Evolutionary conservation across 2,329 filamentous ascomycete genomes (phyloP).

Genomic region (Coniochaeta sp.): DNA sequence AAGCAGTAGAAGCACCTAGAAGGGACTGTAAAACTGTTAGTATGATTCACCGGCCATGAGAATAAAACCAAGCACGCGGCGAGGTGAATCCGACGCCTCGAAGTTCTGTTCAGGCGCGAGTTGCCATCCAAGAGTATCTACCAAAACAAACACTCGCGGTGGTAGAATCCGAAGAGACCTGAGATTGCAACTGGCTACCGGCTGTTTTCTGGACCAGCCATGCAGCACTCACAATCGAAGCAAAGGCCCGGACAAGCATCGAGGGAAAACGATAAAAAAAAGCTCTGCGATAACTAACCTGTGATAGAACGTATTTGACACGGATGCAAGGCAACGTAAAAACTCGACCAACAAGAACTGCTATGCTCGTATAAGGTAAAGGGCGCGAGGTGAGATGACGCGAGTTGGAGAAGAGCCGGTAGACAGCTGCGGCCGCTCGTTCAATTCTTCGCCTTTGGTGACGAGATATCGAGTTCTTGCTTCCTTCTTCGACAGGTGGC

Average conservation of each 20-base stretch:
- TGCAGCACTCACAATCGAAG: neutral
- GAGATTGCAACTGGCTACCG: neutral
- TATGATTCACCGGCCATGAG: neutral
- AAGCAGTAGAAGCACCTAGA: neutral
- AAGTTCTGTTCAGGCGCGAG: neutral
- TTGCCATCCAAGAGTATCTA: neutral
- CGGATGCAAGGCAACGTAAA: neutral
- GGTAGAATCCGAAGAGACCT: neutral
- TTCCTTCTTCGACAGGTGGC: neutral
- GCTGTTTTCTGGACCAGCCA: neutral
- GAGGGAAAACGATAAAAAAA: neutral
- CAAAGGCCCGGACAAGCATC: neutral
- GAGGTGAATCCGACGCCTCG: neutral
- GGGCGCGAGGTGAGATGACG: neutral
- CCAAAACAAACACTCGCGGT: neutral
- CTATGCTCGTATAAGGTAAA: neutral
- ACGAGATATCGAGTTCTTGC: neutral
- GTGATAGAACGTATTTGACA: neutral
- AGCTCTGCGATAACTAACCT: neutral
- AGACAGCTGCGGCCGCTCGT: neutral
- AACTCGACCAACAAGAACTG: neutral
- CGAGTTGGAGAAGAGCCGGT: neutral
- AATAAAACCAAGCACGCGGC: neutral
- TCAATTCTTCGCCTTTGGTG: neutral
- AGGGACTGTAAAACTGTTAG: neutral